Conservation (phyloP, 768 basidiomycete genomes). For the Myochromella boudieri region DNA sequence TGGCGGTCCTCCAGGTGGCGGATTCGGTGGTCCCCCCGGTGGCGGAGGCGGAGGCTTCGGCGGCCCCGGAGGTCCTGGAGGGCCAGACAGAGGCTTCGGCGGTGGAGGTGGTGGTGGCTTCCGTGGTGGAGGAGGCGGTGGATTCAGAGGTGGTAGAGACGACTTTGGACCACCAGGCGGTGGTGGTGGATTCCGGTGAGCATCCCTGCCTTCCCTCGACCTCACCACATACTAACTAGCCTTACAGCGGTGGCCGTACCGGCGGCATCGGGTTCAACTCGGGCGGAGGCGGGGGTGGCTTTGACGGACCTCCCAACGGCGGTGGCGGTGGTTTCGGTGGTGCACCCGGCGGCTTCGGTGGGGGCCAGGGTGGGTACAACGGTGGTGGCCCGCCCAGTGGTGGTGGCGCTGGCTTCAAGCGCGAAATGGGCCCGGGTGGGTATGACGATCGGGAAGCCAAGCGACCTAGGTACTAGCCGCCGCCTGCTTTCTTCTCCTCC, state of each 20-base stretch:
- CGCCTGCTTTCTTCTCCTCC: not conserved
- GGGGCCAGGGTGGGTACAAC: constrained; percentile 22
- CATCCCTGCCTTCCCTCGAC: constrained; percentile 26
- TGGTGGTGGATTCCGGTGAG: too few species aligned
- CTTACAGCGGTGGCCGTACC: constrained; percentile 58
- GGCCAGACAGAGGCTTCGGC: constrained; percentile 39
- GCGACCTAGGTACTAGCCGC: constrained; percentile 72
- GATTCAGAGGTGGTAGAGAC: constrained; percentile 32
- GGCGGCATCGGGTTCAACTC: constrained; percentile 79
- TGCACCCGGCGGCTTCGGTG: constrained; percentile 51
- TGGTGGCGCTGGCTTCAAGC: constrained; percentile 74
- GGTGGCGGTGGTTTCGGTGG: constrained; percentile 54
- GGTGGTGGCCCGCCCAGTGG: constrained; percentile 48
- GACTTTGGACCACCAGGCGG: constrained; percentile 24
- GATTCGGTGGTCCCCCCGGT: constrained; percentile 45
- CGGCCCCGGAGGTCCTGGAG: constrained; percentile 41
- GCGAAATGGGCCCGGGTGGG: constrained; percentile 73
- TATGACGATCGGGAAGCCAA: constrained; percentile 83
- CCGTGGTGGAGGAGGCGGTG: constrained; percentile 32
- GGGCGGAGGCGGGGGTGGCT: too few species aligned
- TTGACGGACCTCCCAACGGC: too few species aligned
- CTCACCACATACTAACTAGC: constrained; percentile 1
- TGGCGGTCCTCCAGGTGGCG: constrained; percentile 31
- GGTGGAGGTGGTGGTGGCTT: constrained; percentile 32
- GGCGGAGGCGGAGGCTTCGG: constrained; percentile 26